Conservation (phyloP, 2,329 filamentous ascomycete genomes). For the Plenodomus biglobosus region DNA sequence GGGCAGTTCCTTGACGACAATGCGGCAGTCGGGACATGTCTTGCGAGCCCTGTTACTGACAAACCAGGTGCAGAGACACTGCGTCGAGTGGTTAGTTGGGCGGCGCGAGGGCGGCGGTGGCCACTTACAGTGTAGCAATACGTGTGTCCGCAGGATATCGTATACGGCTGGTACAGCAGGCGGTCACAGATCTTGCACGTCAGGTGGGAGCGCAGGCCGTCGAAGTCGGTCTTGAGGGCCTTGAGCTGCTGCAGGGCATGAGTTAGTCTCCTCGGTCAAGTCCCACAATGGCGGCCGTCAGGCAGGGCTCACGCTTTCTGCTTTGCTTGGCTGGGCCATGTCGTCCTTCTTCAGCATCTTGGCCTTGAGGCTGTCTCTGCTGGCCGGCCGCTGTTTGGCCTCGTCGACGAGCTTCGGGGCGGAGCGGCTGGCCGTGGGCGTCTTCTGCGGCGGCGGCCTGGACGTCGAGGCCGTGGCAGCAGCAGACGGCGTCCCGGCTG, state of each 20-base stretch:
- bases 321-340: conserved; percentile 31
- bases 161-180: conserved; percentile 70
- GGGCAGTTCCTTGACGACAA: conserved; percentile 59
- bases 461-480: conserved; percentile 31
- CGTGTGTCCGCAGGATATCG: conserved; percentile 68
- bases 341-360: conserved; percentile 44
- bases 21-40: conserved; percentile 69
- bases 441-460: conserved; percentile 26
- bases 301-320: conserved; percentile 37
- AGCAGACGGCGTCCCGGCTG: conserved; percentile 10
- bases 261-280: conserved; percentile 14
- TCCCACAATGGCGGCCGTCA: conserved; percentile 6
- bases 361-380: conserved; percentile 45
- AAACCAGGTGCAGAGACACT: conserved; percentile 62
- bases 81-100: conserved; percentile 25
- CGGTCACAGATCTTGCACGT: conserved; percentile 70
- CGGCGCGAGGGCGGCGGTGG: conserved; percentile 8
- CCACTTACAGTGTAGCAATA: conserved; percentile 68
- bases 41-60: conserved; percentile 57
- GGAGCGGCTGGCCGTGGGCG: conserved; percentile 32
- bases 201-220: conserved; percentile 61
- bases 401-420: conserved; percentile 33
- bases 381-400: conserved; percentile 38
- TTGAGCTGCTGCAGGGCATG: conserved; percentile 43
- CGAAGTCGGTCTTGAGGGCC: conserved; percentile 55